Percentiles rank a stretch among this genome's conserved stretches.
Evolutionary conservation across 192 early-diverging fungal genomes (phyloP).

Genomic region (Entomortierella chlamydospora): DNA sequence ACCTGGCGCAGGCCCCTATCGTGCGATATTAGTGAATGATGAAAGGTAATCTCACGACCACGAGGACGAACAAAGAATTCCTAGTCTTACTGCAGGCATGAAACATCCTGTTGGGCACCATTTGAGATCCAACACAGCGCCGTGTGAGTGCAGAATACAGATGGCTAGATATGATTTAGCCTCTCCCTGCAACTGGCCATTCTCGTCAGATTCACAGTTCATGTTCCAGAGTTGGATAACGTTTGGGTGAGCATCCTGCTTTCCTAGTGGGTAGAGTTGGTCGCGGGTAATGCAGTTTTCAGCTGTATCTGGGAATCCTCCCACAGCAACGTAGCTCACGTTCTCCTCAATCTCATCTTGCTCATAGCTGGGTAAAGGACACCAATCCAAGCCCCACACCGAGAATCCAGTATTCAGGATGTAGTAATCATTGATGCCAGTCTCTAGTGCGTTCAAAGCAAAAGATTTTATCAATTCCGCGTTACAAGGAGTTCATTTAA

Average conservation of each 20-base stretch:
- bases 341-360: not conserved
- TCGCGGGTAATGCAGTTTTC: constrained; percentile 41
- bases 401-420: constrained; percentile 42
- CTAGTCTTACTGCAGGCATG: constrained; percentile 27
- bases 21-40: not conserved
- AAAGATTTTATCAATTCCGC: not conserved
- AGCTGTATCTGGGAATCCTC: constrained; percentile 47
- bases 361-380: constrained; percentile 19
- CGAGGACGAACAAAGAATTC: not conserved
- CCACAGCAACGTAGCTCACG: constrained; percentile 35
- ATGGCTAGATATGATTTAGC: constrained; percentile 15
- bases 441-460: not conserved
- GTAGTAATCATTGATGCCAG: constrained; percentile 31
- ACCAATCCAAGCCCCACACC: constrained; percentile 41
- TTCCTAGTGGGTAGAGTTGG: constrained; percentile 44
- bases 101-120: constrained; percentile 45
- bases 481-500: not conserved
- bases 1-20: not conserved
- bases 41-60: too few species aligned
- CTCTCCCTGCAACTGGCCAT: constrained; percentile 21
- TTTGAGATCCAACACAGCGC: constrained; percentile 46
- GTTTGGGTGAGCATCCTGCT: constrained; percentile 46
- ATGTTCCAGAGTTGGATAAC: constrained; percentile 47
- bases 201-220: constrained; percentile 25
- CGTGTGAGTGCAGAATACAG: constrained; percentile 41